Base-by-base conservation (phyloP, 2,329 filamentous ascomycete species). In the Capronia epimyces region DNA sequence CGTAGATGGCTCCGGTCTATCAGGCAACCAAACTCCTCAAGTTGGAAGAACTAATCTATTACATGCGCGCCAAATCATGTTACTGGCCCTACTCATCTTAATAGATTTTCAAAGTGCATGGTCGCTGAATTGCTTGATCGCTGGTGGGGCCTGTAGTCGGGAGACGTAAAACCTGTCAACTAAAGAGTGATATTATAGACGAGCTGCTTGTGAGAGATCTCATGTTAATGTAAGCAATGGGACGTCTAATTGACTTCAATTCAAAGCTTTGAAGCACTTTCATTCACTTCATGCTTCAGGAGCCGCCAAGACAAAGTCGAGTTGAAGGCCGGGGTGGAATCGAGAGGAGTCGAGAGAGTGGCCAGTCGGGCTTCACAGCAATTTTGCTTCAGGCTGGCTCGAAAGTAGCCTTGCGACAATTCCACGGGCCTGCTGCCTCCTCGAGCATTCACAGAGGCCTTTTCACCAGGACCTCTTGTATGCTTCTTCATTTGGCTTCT, bases 401-500 rank as follows among this genome's bases (percentile, higher is more conserved):
- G 12, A 16, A 25, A 24, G 37, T 27, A 49, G 46, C 37, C 36
- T 49, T 43, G 46, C n/a, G 21, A 42, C 4, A 4, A 7, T 48
- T 21, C 18, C 12, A 37, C 4, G 13, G 22, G 12, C 16, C 16
- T 39, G 16, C 10, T 18, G 13, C 15, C 36, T 43, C 36, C 12
- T 20, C 15, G 15, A 18, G 34, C 34, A 18, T 37, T 12, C 8
- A 13, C 34, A 18, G 34, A 37, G 16, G 16, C 20, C 12, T 12
- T 37, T 12, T 37, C 34, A 5, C 4, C 18, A 37, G 34, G 16
- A 37, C 16, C 15, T 20, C n/a, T 3, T 37, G 34, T 34, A 8
- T 32, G 9, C 25, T 25, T 43, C 25, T 32, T 31, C 22, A 29
- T 47, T 45, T 12, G 15, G 22, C 34, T 37, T 54, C 51, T 55